These are phyloP conservation scores for Lophiostoma macrostomum DNA, from an alignment of 495 filamentous ascomycete species.

Conservation along the genomic window DNA sequence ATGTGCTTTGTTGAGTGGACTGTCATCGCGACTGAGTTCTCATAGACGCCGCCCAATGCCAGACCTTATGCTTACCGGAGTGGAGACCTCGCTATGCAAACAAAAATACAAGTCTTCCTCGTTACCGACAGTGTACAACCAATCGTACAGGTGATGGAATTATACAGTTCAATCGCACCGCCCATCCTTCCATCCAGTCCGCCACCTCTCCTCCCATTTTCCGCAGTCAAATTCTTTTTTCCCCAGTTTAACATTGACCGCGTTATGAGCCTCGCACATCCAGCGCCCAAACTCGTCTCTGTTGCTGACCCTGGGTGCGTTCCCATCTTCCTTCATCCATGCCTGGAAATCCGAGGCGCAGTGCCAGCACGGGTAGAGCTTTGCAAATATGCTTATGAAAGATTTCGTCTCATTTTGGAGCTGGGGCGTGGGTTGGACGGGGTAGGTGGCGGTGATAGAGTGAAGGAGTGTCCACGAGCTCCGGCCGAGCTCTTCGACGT, in stretches of 20 bases:
- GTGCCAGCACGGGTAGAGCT: conserved; percentile 89
- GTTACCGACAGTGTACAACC: not conserved
- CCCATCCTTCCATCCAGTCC: conserved; percentile 90
- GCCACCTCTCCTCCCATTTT: conserved; percentile 92
- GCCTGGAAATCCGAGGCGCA: conserved; percentile 88
- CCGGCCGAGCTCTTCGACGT: conserved; percentile 81
- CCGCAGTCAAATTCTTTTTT: conserved; percentile 89
- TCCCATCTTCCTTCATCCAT: conserved; percentile 70
- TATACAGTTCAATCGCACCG: conserved; percentile 40
- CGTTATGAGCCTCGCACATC: conserved; percentile 98
- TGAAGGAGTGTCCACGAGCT: conserved; percentile 92
- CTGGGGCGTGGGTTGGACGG: conserved; percentile 56
- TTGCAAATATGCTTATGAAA: conserved; percentile 78
- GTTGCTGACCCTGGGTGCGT: conserved; percentile 64
- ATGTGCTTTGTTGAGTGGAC: no score
- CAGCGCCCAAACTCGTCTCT: conserved; percentile 79
- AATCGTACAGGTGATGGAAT: conserved; percentile 4
- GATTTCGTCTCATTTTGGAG: conserved; percentile 70
- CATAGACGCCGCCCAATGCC: conserved; percentile 12
- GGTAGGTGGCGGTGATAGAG: conserved; percentile 84
- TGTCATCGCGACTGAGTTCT: no score
- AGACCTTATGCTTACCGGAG: not conserved
- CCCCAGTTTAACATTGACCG: conserved; percentile 89
- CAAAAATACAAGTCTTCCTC: not conserved
- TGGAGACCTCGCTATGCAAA: conserved; percentile 18